Evolutionary conservation across 2,329 filamentous ascomycete genomes (phyloP).

Genomic region (Aspergillus uvarum): DNA sequence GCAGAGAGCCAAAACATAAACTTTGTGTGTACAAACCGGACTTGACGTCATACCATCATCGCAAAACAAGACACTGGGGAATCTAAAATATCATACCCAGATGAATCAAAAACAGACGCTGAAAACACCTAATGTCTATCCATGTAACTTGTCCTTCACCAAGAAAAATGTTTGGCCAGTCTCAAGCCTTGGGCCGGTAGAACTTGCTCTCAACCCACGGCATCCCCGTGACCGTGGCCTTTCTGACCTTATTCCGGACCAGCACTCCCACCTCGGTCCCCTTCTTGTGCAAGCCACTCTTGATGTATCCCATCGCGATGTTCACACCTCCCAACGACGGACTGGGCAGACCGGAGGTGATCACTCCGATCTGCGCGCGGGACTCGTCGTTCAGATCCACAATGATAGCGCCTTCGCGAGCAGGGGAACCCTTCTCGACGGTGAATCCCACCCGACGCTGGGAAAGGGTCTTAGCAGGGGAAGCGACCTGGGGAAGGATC

Average conservation of each 20-base stretch:
- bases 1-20: background rate
- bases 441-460: slow-evolving; percentile 78
- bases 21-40: background rate
- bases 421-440: slow-evolving; percentile 77
- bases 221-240: slow-evolving; percentile 80
- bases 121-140: background rate
- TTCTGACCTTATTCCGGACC: slow-evolving; percentile 73
- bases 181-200: slow-evolving; percentile 44
- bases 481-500: slow-evolving; percentile 70
- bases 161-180: background rate
- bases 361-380: slow-evolving; percentile 65
- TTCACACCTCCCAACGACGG: slow-evolving; percentile 79
- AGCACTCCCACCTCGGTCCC: slow-evolving; percentile 78
- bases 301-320: slow-evolving; percentile 93
- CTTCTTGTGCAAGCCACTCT: slow-evolving; percentile 76
- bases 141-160: background rate
- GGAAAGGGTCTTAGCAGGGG: slow-evolving; percentile 58
- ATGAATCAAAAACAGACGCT: background rate
- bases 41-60: background rate
- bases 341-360: slow-evolving; percentile 89
- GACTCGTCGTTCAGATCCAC: slow-evolving; percentile 58
- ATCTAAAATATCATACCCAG: background rate
- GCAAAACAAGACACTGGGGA: background rate
- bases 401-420: slow-evolving; percentile 83
- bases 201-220: slow-evolving; percentile 83